Base-by-base conservation (phyloP, 2,329 filamentous ascomycete genomes). In the Stachybotrys elegans region DNA sequence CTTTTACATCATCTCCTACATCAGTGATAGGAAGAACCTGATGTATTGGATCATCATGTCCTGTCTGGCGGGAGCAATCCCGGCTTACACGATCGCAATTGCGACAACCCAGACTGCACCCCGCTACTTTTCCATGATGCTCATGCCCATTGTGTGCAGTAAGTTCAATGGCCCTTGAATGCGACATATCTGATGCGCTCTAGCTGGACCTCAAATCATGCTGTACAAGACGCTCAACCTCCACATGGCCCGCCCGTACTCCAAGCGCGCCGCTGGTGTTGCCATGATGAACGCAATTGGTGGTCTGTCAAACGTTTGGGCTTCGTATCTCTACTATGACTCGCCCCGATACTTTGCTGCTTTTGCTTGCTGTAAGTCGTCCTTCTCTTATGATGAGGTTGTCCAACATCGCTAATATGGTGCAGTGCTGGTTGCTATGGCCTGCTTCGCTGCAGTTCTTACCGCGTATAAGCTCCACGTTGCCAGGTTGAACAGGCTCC, bases 181-280 rank as follows among this genome's bases (percentile, higher is more conserved):
- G n/a, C n/a, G n/a, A n/a, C n/a, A n/a, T 44, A 40, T 31, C 38
- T 36, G 17, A 42, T 20, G 6, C 13, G 14, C 34, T n/a, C n/a
- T n/a, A 42, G 39, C 43, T 23, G 48, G 46, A 8, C 46, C 48
- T 6, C 46, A 48, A 25, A 49, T 51, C 39, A 49, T 51, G 47
- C 29, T 88, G 81, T 57, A 84, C 84, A 2, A 81, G 86, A 88
- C 90, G 49, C 79, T 76, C 35, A 87, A 85, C 58, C 82, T 81
- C 1, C 73, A 49, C 29, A 49, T 91, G 45, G 85, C 86, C 1
- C 76, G 86, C 6, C 86, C 87, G 4, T 83, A 84, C 0, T 80
- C 85, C 3, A 89, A 89, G 67, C 78, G 84, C 45, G 70, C 71
- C 4, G 69, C 83, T 0, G 84, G 83, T 0, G 62, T 90, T 3